Evolutionary conservation across 306 rosid species (phyloP), one percentile per base, ranked within the genome.

Genomic region (Castanea sativa): DNA sequence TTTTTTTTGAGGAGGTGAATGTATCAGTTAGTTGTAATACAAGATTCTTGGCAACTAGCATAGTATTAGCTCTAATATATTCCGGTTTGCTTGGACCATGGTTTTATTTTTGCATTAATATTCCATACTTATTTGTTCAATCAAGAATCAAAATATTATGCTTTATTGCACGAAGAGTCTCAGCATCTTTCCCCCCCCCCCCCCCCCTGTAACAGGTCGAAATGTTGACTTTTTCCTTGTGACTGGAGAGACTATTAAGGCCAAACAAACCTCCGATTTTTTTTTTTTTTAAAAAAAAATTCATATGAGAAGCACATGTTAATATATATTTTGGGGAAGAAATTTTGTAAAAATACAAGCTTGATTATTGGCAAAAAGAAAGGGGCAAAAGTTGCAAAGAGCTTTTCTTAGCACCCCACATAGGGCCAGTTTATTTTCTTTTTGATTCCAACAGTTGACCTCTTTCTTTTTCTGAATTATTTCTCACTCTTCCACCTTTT

Each of bases 341-440:
- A 25, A 4, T 21, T 10, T 23, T 60, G 32, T 60, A 4, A 15
- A 21, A 60, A 67, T 52, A 16, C 74, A 16, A 77, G 57, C 61
- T 60, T 45, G 74, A 59, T 59, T 59, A 4, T 29, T 55, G 82
- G 53, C 76, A 32, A 33, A 71, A 71, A 4, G 13, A 60, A 72
- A 12, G 16, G 53, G 76, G 56, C 9, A 9, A 68, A 68, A 9
- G 72, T 18, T 8, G 25, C 16, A 79, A 71, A 71, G 53, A 18
- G 11, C 27, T 23, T 25, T 18, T 6, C 5, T 53, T 15, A 7
- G 53, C 10, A 64, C 30, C 71, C 76, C 38, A 79, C 57, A 21
- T 20, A 11, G 18, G 16, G 23, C 14, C 33, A 4, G 15, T 63
- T 63, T 15, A 4, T 13, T 13, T 29, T 29, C 14, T 63, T 29